Conservation (phyloP, 208 protist species). For the Wallacemonas sp. region DNA sequence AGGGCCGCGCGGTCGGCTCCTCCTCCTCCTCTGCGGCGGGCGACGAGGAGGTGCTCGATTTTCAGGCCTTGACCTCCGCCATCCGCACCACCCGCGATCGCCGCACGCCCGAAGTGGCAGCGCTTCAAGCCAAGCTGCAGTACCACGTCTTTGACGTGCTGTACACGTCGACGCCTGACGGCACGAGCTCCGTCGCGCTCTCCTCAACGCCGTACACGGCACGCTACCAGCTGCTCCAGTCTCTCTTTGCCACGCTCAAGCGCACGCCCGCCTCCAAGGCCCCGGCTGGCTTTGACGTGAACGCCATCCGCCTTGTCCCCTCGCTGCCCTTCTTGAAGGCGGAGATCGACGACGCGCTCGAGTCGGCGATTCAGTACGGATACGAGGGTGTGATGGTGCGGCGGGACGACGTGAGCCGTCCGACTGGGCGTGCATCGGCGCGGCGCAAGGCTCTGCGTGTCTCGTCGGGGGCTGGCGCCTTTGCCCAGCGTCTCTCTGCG, state of each 20-base stretch:
- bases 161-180: conserved; percentile 35
- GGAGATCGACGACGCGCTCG: conserved; percentile 40
- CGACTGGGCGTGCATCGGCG: background rate
- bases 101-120: conserved; percentile 50
- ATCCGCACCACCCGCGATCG: conserved; percentile 71
- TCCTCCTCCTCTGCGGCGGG: too few relatives aligned
- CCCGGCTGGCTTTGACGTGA: conserved; percentile 19
- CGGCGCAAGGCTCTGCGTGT: background rate
- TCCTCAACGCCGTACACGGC: conserved; percentile 32
- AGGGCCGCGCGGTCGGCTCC: background rate
- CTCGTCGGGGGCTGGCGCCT: background rate
- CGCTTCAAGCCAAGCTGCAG: conserved; percentile 72
- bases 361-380: conserved; percentile 49
- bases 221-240: conserved; percentile 48
- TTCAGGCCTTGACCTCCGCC: conserved; percentile 75
- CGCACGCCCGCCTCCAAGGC: background rate
- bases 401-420: conserved; percentile 26
- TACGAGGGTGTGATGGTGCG: conserved; percentile 90
- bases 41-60: conserved; percentile 38
- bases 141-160: conserved; percentile 90
- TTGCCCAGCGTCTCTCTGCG: conserved; percentile 2
- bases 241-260: background rate
- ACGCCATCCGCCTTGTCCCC: conserved; percentile 57
- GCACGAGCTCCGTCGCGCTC: conserved; percentile 1
- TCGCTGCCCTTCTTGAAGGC: conserved; percentile 31